Evolutionary conservation across 495 filamentous ascomycete genomes (phyloP), one percentile per base, ranked within the genome.

Genomic region (Penicillium goetzii): DNA sequence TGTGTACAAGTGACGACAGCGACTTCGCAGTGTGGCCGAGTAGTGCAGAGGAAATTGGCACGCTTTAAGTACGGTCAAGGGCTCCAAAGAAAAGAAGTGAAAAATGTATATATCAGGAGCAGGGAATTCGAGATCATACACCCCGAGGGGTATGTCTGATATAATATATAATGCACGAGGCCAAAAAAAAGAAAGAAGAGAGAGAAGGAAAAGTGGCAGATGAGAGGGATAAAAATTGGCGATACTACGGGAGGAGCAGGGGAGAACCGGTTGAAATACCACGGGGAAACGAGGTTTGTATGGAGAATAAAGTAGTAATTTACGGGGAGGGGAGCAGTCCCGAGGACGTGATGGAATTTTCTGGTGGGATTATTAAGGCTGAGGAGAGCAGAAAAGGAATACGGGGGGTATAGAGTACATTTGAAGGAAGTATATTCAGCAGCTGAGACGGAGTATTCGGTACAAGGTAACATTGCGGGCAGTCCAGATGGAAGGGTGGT

Each of bases 1-100:
- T 28, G 25, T 41, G 62, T 66, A 68, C 33, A 52, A 47, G 71
- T 77, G 76, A 78, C 76, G 75, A 69, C 72, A 73, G 68, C 63
- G 65, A 72, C 56, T 38, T 53, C 23, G 58, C 41, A 62, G 53
- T 62, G 61, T 54, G 62, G 30, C 30, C 10, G 34, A 36, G n/a
- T n/a, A 17, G 36, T 5, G 11, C 14, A 40, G 34, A 15, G 26
- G 4, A 21, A 53, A 53, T 30, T 33, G 50, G 43, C 38, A 41
- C 38, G 38, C 19, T 47, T 47, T 47, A 23, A 45, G 41, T 23
- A 50, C 25, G 47, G 47, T 28, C 47, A 50, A 51, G 47, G 25
- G 47, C 23, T 26, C 15, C 52, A 36, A 55, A 47, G 43, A 23
- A 43, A 21, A 21, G 21, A 15, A 8, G 32, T 2, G 4, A 26